These are phyloP conservation scores for Xanthoconium separans DNA, from an alignment of 1,284 basidiomycete genomes.

Conservation along the genomic window DNA sequence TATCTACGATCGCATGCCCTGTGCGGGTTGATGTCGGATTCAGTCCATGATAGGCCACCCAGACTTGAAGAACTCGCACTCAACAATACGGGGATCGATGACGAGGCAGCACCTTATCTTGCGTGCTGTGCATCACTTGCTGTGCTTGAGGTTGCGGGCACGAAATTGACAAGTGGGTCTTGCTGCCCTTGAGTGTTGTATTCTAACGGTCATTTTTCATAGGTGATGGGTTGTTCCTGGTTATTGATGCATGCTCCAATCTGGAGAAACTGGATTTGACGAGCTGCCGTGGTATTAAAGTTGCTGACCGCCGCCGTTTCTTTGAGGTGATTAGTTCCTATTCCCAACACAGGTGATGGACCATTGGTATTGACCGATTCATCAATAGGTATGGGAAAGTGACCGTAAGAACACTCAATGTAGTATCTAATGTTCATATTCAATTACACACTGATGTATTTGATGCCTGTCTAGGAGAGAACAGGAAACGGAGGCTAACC, in stretches of 20 bases:
- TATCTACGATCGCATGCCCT: constrained; percentile 54
- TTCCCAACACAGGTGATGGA: too few relatives aligned
- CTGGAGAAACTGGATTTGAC: constrained; percentile 59
- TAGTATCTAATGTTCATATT: background rate
- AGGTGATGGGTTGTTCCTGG: constrained; percentile 55
- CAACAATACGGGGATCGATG: constrained; percentile 62
- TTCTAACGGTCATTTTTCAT: background rate
- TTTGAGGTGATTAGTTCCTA: constrained; percentile 50
- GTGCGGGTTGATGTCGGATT: constrained; percentile 43
- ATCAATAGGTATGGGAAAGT: constrained; percentile 46
- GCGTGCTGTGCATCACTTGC: constrained; percentile 48
- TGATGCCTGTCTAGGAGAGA: too few relatives aligned
- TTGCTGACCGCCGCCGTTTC: constrained; percentile 61
- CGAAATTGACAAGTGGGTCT: constrained; percentile 55
- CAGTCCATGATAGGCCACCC: constrained; percentile 32
- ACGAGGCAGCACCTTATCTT: constrained; percentile 52
- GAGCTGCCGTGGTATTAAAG: constrained; percentile 60
- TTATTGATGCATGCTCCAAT: constrained; percentile 56
- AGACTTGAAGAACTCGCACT: constrained; percentile 50
- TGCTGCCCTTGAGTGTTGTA: background rate
- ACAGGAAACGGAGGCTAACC: too few relatives aligned
- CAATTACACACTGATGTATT: too few relatives aligned
- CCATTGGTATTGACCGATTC: background rate
- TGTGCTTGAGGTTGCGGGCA: constrained; percentile 53
- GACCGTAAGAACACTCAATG: constrained; percentile 22